Percentiles rank a stretch among this genome's conserved stretches.
Conservation (phyloP, 2,329 filamentous ascomycete genomes). For the Pseudogymnoascus sp. region DNA sequence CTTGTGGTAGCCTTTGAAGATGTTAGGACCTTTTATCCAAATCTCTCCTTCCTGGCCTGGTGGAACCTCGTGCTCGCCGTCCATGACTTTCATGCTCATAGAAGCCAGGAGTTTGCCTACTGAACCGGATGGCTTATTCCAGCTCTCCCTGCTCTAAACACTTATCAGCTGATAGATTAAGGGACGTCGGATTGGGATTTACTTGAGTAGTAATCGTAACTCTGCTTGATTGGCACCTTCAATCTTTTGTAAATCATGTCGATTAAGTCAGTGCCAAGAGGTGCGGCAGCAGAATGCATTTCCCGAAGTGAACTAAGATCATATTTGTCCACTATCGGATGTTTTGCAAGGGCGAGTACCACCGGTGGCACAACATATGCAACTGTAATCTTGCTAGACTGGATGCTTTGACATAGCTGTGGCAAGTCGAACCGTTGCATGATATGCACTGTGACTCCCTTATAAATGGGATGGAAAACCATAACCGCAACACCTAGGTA, state of each 20-base stretch:
- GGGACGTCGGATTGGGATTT: background rate
- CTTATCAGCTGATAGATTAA: background rate
- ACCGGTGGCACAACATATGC: conserved; percentile 75
- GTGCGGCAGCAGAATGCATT: conserved; percentile 77
- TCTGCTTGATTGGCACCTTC: conserved; percentile 73
- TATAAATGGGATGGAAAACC: background rate
- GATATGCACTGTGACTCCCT: background rate
- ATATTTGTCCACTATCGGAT: conserved; percentile 67
- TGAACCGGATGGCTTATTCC: conserved; percentile 67
- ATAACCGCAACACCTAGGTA: background rate
- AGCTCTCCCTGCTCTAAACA: conserved; percentile 49
- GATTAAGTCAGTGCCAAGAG: conserved; percentile 68
- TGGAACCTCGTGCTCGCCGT: background rate
- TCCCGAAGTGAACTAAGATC: conserved; percentile 70
- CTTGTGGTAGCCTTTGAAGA: conserved; percentile 32
- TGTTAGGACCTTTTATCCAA: conserved; percentile 22
- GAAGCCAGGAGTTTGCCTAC: conserved; percentile 60
- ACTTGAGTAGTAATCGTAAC: conserved; percentile 67
- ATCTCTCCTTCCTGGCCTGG: conserved; percentile 13
- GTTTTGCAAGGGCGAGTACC: conserved; percentile 67
- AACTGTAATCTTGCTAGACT: conserved; percentile 49
- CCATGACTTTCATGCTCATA: background rate
- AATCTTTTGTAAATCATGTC: conserved; percentile 64
- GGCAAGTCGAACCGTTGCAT: background rate
- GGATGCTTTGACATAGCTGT: background rate